phyloP scores from a whole-genome alignment of 1,284 basidiomycete species.

The Pholiota adiposa region DNA sequence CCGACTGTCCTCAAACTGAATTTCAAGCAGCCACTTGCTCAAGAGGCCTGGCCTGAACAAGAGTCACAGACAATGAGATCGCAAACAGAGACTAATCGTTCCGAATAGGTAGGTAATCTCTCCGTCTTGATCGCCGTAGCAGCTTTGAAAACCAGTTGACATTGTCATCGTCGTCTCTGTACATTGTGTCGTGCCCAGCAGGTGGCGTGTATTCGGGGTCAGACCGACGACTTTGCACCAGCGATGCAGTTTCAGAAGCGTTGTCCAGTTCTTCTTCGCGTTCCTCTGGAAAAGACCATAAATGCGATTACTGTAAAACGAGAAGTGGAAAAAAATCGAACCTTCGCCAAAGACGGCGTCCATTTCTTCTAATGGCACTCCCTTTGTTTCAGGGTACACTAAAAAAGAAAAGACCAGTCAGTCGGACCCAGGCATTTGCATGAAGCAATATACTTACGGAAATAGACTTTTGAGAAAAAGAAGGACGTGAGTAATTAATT shows the following conservation, averaged over 20 bases:
- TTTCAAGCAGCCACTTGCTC: too few species aligned
- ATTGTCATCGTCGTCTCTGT: background rate
- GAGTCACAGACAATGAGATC: background rate
- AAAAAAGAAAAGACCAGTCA: conserved; percentile 8
- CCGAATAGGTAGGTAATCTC: conserved; percentile 24
- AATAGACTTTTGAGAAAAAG: conserved; percentile 57
- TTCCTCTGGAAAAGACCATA: conserved; percentile 44
- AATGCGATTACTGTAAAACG: background rate
- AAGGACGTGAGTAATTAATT: conserved; percentile 4
- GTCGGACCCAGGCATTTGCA: conserved; percentile 5
- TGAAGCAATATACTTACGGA: conserved; percentile 50
- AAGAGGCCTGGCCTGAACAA: too few species aligned
- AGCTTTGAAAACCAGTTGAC: conserved; percentile 51
- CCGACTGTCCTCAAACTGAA: background rate
- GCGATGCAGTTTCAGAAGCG: conserved; percentile 47
- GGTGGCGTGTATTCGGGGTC: conserved; percentile 1
- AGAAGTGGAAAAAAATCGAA: conserved; percentile 26
- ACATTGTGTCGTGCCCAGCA: conserved; percentile 17
- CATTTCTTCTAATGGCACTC: conserved; percentile 83
- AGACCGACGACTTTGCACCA: conserved; percentile 13
- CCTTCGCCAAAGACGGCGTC: conserved; percentile 84
- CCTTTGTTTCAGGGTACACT: conserved; percentile 87
- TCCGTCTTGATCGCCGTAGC: conserved; percentile 48
- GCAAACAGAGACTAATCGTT: conserved; percentile 1
- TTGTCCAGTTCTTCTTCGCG: conserved; percentile 71